These are phyloP conservation scores for Zymoseptoria passerinii DNA, from an alignment of 2,329 filamentous ascomycete species.

Conservation along the genomic window DNA sequence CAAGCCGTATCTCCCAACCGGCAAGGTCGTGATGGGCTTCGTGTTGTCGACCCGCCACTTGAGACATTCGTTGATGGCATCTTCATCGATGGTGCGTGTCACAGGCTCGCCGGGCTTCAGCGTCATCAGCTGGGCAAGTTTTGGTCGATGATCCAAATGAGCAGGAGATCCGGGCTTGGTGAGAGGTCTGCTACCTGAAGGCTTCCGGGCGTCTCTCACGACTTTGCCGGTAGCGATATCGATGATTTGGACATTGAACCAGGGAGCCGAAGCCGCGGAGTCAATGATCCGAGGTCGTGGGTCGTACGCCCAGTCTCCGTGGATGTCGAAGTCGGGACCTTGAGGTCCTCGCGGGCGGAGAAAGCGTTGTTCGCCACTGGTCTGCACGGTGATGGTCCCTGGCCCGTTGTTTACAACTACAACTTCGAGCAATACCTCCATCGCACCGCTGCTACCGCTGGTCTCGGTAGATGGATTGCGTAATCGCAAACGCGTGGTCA, in stretches of 20 bases:
- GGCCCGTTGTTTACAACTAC: too few species aligned
- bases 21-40: background rate
- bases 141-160: conserved; percentile 1
- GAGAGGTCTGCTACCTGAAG: background rate
- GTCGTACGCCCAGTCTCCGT: too few species aligned
- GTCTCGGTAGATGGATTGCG: too few species aligned
- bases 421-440: too few species aligned
- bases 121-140: background rate
- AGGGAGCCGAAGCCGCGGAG: too few species aligned
- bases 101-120: conserved; percentile 3
- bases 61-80: background rate
- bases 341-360: too few species aligned
- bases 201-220: background rate
- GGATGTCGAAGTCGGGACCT: too few species aligned
- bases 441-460: too few species aligned
- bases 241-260: conserved; percentile 10
- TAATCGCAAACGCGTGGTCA: too few species aligned
- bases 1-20: conserved; percentile 3
- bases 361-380: too few species aligned
- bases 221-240: conserved; percentile 3
- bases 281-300: too few species aligned
- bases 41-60: background rate
- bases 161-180: background rate
- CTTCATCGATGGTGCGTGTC: background rate
- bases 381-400: too few species aligned